Conservation (phyloP, 768 basidiomycete genomes). For the Lactarius evosmus region DNA sequence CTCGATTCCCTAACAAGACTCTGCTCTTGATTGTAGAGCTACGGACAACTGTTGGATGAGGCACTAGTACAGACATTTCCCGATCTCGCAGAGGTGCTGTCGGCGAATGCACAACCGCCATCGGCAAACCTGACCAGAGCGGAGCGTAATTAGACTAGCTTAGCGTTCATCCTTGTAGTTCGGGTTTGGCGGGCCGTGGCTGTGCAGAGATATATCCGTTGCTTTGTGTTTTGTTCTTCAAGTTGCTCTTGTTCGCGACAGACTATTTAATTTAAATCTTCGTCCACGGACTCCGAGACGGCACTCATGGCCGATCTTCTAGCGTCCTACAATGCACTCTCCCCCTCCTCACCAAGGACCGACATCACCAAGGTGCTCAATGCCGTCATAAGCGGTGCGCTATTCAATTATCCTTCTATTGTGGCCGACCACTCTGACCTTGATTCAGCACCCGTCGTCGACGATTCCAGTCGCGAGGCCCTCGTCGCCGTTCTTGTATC, state of each 20-base stretch:
- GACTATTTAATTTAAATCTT: neutral
- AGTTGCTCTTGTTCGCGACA: constrained; percentile 11
- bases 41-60: constrained; percentile 62
- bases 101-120: neutral
- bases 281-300: neutral
- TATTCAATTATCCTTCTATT: neutral
- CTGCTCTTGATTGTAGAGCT: constrained; percentile 49
- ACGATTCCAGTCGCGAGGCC: constrained; percentile 10
- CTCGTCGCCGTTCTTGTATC: constrained; percentile 12
- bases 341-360: constrained; percentile 24
- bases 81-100: constrained; percentile 43
- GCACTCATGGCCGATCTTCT: constrained; percentile 45
- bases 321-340: constrained; percentile 43
- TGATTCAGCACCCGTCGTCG: constrained; percentile 40
- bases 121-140: neutral
- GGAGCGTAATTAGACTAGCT: neutral
- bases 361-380: constrained; percentile 49
- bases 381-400: constrained; percentile 49
- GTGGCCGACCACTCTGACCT: constrained; percentile 44
- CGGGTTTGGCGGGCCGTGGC: constrained; percentile 1
- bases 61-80: constrained; percentile 72
- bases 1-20: neutral
- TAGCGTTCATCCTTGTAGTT: neutral
- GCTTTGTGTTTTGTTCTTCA: constrained; percentile 4
- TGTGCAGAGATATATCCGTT: constrained; percentile 8